A percentile compares a stretch with the other conserved stretches of the same genome.
Conservation (phyloP, 2,329 filamentous ascomycete species). For the Hortaea werneckii region DNA sequence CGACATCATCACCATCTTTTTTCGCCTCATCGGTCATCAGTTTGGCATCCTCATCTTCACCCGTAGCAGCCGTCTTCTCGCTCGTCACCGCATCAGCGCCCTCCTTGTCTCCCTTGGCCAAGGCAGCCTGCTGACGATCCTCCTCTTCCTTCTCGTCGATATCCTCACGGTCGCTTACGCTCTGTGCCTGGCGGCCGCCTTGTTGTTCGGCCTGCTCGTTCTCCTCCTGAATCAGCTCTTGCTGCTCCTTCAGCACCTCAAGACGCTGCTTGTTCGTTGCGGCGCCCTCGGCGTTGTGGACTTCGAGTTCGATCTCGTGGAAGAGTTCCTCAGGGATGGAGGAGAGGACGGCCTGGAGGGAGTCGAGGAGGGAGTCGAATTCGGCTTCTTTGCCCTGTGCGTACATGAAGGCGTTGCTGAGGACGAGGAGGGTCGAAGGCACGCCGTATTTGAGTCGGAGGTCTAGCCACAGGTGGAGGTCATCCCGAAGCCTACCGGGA, state of each 20-base stretch:
- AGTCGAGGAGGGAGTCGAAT: slow-evolving; percentile 82
- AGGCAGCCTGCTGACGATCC: slow-evolving; percentile 18
- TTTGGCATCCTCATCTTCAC: slow-evolving; percentile 11
- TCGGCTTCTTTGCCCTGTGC: slow-evolving; percentile 74
- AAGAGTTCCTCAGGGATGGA: slow-evolving; percentile 96
- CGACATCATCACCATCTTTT: neutral
- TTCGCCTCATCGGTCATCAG: neutral
- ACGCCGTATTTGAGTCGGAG: slow-evolving; percentile 86
- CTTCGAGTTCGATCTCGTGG: slow-evolving; percentile 98
- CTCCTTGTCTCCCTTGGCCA: slow-evolving; percentile 9
- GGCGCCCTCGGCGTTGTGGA: slow-evolving; percentile 90
- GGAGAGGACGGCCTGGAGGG: slow-evolving; percentile 81
- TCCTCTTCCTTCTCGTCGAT: slow-evolving; percentile 84
- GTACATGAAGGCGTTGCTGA: slow-evolving; percentile 98
- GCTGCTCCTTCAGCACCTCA: slow-evolving; percentile 95
- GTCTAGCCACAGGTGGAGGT: slow-evolving; percentile 89
- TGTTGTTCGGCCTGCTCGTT: slow-evolving; percentile 81
- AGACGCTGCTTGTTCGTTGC: slow-evolving; percentile 98
- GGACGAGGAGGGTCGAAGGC: slow-evolving; percentile 87
- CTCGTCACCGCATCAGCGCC: slow-evolving; percentile 1
- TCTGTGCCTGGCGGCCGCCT: slow-evolving; percentile 45
- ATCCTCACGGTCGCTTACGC: slow-evolving; percentile 66
- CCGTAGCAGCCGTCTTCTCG: slow-evolving; percentile 9
- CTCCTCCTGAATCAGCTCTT: slow-evolving; percentile 95
- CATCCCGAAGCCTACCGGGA: slow-evolving; percentile 75